Evolutionary conservation across 2,329 filamentous ascomycete species (phyloP), one percentile per base, ranked within the genome.

Genomic region (Alternaria arborescens): DNA sequence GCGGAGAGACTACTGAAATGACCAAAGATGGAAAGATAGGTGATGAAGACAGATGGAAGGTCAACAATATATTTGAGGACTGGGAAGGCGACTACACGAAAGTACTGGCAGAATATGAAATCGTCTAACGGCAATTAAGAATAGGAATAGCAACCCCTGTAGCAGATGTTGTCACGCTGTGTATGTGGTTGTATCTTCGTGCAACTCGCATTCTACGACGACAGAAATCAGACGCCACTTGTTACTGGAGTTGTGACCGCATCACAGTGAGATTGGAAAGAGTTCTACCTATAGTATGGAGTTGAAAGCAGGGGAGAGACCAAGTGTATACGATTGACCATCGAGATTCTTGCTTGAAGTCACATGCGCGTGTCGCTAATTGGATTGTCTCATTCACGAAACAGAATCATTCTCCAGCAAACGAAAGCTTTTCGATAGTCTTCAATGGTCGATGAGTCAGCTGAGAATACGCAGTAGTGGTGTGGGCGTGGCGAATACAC

Each of bases 31-130:
- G 5, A 48, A 32, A 36, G 18, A 32, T 14, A 16, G 12, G 16
- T 12, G 16, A 48, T 18, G 18, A 50, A 34, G 46, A 50, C 11
- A 24, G 12, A 24, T 18, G 24, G 16, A 20, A 50, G 20, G 11
- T 34, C 24, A 12, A 34, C 14, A 24, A 16, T 24, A 3, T 42
- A 6, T 16, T 5, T 40, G 34, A 28, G 48, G 20, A 3, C 20
- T 52, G 48, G 48, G 34, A 52, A 22, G 48, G 48, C 20, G 48
- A 52, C 48, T 40, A 40, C 14, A 52, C 16, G n/a, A 40, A 34
- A 34, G 5, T 40, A 8, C 34, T 52, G 18, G 22, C 14, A 12
- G 48, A 40, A 6, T 52, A 36, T 18, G 34, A 22, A 11, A 52
- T 40, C 11, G 24, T 14, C 16, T 26, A 40, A 22, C 11, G 8